phyloP scores from a whole-genome alignment of 2,329 filamentous ascomycete species.

The Ophiostoma tasmaniense region DNA sequence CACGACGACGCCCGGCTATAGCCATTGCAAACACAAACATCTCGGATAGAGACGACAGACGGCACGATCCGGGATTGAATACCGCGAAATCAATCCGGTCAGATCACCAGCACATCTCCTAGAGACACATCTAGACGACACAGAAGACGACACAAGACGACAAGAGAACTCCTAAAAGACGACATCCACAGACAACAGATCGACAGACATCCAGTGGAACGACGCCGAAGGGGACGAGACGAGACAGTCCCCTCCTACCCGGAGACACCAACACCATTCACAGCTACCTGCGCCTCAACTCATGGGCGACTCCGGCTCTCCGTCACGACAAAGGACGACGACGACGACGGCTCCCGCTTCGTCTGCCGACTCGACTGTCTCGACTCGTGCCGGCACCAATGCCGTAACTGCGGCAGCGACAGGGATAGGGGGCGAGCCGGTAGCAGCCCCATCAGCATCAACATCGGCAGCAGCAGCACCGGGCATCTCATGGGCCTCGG shows the following conservation, averaged over 20 bases:
- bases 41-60: not conserved
- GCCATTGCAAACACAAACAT: not conserved
- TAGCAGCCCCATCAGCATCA: too few species aligned
- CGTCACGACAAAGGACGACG: conserved; percentile 14
- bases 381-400: not conserved
- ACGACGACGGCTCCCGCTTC: conserved; percentile 7
- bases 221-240: not conserved
- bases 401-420: conserved; percentile 1
- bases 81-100: not conserved
- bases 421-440: not conserved
- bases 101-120: not conserved
- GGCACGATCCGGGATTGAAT: not conserved
- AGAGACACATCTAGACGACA: not conserved
- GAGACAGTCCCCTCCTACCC: not conserved
- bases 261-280: not conserved
- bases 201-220: not conserved
- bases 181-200: not conserved
- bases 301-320: conserved; percentile 18
- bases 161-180: not conserved
- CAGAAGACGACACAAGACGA: not conserved
- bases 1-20: conserved; percentile 7
- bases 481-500: not conserved
- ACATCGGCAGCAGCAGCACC: not conserved
- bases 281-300: conserved; percentile 1
- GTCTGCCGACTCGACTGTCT: not conserved